These are phyloP conservation scores for Dictyostelium firmibasis DNA, from an alignment of 78 protist genomes.

Conservation along the genomic window DNA sequence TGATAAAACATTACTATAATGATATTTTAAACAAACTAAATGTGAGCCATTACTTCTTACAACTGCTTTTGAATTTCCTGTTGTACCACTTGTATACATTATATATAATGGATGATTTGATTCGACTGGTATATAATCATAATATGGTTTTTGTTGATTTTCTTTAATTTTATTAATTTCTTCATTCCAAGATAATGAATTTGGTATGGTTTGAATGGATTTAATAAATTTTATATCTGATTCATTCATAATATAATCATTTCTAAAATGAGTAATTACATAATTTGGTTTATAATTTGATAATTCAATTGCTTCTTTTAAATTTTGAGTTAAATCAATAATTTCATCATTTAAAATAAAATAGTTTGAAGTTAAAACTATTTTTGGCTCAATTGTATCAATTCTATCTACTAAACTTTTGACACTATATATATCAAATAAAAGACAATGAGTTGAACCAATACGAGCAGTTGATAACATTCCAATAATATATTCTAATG, in stretches of 20 bases:
- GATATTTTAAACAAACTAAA: background rate
- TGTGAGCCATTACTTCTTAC: too few relatives aligned
- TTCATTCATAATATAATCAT: background rate
- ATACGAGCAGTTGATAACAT: slow-evolving; percentile 96
- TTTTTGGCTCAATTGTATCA: background rate
- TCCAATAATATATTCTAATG: slow-evolving; percentile 63
- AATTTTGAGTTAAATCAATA: background rate
- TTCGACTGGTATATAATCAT: too few relatives aligned
- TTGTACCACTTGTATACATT: too few relatives aligned
- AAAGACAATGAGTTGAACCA: slow-evolving; percentile 87
- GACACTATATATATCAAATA: background rate
- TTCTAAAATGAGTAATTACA: background rate
- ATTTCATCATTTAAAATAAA: background rate
- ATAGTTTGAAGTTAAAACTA: background rate
- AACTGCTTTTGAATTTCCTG: too few relatives aligned
- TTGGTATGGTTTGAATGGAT: background rate
- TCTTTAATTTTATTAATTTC: background rate
- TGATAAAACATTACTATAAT: background rate
- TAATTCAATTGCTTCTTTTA: background rate
- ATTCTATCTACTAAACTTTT: background rate
- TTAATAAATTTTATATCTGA: background rate
- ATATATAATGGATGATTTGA: too few relatives aligned
- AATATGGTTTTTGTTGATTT: background rate
- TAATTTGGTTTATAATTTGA: background rate
- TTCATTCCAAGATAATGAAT: background rate